Base-by-base conservation (phyloP, 495 filamentous ascomycete genomes). In the Sporormia fimetaria region DNA sequence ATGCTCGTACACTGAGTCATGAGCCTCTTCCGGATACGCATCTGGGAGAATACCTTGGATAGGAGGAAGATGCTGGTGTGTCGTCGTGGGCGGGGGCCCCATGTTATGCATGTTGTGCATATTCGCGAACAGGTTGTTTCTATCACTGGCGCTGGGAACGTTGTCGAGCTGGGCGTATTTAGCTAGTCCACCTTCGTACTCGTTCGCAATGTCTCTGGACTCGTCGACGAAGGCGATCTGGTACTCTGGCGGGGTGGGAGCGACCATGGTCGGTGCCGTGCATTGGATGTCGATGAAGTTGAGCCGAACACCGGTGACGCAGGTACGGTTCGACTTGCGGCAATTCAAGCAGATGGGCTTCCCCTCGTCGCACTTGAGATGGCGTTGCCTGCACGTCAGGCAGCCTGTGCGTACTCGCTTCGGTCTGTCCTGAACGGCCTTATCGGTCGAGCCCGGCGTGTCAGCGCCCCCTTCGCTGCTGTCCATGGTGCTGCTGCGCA, bases 251-350 rank as follows among this genome's bases (percentile, higher is more conserved):
- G 76, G 2, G 68, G 75, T 15, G 70, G 27, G 1, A 44, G 21
- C 67, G 31, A 80, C 56, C 27, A 72, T 64, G 0, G 83, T 83
- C 22, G 85, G 85, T 9, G 67, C 67, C 52, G 78, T 73, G 31
- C 77, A 76, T 39, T 80, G 75, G 6, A 76, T 83, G 54, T 95
- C 87, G 49, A 94, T 87, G 54, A 94, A 98, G 57, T 96, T 98
- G 27, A 98, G 69, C 25, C 84, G 72, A 15, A 95, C 66, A 9
- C 90, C 90, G 29, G 87, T 73, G 57, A 86, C 81, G 67, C 90
- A 98, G 26, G 77, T 64, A 31, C 88, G 69, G 48, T 72, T 85
- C 15, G 87, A 88, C 59, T 94, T 96, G 16, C 71, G 73, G 62
- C 90, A 98, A 53, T 98, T 98, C 38, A 74, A 61, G 55, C 88